Evolutionary conservation across 345 rosid species (phyloP), one percentile per base, ranked within the genome.

Genomic region (Crucihimalaya himalaica): DNA sequence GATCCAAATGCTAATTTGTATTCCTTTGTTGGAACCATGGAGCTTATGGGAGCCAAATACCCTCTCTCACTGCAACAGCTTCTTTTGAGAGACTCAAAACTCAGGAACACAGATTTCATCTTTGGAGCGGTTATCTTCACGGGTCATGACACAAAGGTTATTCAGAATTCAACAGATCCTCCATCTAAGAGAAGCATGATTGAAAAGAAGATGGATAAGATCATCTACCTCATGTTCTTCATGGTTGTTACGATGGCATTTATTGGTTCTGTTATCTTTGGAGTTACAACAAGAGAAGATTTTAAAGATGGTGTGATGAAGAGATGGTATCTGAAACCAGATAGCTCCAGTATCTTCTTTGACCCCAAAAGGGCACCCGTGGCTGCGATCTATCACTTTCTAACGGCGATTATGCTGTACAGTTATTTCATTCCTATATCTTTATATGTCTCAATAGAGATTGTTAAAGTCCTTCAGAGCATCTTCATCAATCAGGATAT

Each of bases 1-100:
- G 97, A 91, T 70, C 98, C 98, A 53, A 93, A 91, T 81, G 91
- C 96, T 27, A 87, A 91, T 77, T 79, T 93, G 73, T 93, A 93
- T 75, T 75, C 96, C 8, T 93, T 89, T 54, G 79, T 91, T 70
- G 98, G 96, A 64, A 84, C 78, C 45, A 82, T 93, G 91, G 92
- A 87, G 40, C 81, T 78, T 51, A 87, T 72, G 43, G 87, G 80
- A 71, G 76, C 83, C 29, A 86, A 79, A 35, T 69, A 81, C 61
- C 91, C 98, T 21, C 97, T 91, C 54, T 73, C 84, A 48, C 91
- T 85, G 65, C 97, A 87, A 60, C 94, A 91, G 73, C 92, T 93
- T 79, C 93, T 93, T 34, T 86, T 93, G 5, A 82, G 98, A 78
- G 98, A 86, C 72, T 93, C 97, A 0, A 89, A 93, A 66, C 89